Evolutionary conservation across 2,329 filamentous ascomycete genomes (phyloP), one percentile per base, ranked within the genome.

Genomic region (Stagonosporopsis tanaceti): DNA sequence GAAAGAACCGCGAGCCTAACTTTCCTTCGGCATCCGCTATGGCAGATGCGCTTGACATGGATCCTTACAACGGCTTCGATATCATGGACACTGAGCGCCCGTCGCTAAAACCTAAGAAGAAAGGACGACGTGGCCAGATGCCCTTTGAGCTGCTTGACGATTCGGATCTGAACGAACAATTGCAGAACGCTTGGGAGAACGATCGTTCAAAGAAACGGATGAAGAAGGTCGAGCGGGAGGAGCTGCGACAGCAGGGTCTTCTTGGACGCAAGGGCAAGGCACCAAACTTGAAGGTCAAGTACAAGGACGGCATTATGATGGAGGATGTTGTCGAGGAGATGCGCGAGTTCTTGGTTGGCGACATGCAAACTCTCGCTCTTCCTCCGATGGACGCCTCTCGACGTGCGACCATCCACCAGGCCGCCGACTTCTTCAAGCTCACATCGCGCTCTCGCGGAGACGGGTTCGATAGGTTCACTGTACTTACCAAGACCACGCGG

Each of bases 361-460:
- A 82, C 2, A 83, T 84, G 50, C 81, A 87, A 65, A 88, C 83
- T 88, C 92, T 79, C 69, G 83, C 87, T 4, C 81, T 98, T 24
- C 92, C 94, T 3, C 92, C 94, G 0, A 96, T 98, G 88, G 87
- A 91, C 54, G 91, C 92, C 60, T 78, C 84, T 41, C 85, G 89
- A 37, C 89, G 95, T 47, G 93, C 92, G 73, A 79, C 87, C 6
- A 83, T 98, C 17, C 95, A 99, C 73, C 86, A 92, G 57, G 77
- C 97, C 37, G 92, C 92, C 12, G 85, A 85, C 67, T 84, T 84
- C 35, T 86, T 97, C 72, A 88, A 87, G 15, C 79, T 98, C 58
- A 94, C 89, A 62, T 97, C 93, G 3, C 92, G 93, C 70, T 97
- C 93, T 0, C 84, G 86, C 20, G 94, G 94, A 2, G 84, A 84